phyloP scores from a whole-genome alignment of 331 rosid genomes.

The Erythrophleum ivorense region DNA sequence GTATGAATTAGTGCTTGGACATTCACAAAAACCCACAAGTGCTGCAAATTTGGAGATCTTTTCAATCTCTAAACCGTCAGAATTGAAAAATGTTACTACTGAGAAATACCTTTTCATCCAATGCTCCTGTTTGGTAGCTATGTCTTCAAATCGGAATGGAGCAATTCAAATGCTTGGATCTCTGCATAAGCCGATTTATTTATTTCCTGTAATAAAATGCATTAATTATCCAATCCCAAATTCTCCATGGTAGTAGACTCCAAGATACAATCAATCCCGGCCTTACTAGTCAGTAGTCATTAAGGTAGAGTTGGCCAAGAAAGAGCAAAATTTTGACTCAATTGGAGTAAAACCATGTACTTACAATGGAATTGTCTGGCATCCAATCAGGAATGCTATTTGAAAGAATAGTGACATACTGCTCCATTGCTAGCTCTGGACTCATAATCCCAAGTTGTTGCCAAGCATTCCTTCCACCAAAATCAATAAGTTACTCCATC shows the following conservation, averaged over 20 bases:
- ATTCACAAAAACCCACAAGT: constrained; percentile 1
- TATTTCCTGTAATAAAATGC: constrained; percentile 34
- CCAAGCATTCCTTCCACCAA: constrained; percentile 66
- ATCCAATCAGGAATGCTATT: constrained; percentile 62
- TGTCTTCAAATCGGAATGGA: constrained; percentile 37
- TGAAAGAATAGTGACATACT: constrained; percentile 64
- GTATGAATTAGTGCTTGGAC: constrained; percentile 11
- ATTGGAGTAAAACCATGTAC: constrained; percentile 31
- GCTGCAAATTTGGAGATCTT: constrained; percentile 7
- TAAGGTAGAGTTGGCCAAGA: neutral
- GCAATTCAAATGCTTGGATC: constrained; percentile 35
- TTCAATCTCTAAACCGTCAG: constrained; percentile 4
- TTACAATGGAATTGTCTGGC: constrained; percentile 48
- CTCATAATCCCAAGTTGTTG: constrained; percentile 71
- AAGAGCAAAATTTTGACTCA: neutral
- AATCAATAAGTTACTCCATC: constrained; percentile 3
- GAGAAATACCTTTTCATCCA: constrained; percentile 32
- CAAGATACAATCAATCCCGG: neutral
- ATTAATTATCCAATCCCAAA: constrained; percentile 1
- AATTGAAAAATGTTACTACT: neutral
- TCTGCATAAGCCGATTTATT: constrained; percentile 32
- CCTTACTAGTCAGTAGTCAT: neutral
- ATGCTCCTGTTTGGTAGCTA: constrained; percentile 27
- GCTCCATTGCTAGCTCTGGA: constrained; percentile 78
- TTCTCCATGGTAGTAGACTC: neutral